Evolutionary conservation across 192 early-diverging fungal genomes (phyloP), one percentile per base, ranked within the genome.

Genomic region (Rhizophagus prolifer): DNA sequence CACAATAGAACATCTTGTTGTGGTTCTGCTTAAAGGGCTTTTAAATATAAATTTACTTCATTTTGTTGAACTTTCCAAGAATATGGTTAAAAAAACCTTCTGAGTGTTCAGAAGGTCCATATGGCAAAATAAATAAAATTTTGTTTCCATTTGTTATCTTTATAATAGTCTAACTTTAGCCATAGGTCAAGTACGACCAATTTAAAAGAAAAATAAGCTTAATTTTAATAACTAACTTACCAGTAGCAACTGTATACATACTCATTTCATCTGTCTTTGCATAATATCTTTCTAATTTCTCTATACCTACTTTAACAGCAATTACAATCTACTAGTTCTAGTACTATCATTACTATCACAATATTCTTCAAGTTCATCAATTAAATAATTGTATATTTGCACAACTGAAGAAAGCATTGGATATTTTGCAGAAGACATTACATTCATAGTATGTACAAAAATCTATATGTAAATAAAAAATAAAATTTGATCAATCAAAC

Each of bases 31-130:
- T 21, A 14, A 25, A 25, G 9, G 3, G 34, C 41, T 47, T 70
- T 46, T 70, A 70, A 23, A 70, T 70, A 70, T 25, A 70, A 70
- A 9, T 70, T 25, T 7, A 70, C 34, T 70, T 70, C 25, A 47
- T 46, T 70, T 47, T 70, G 21, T 7, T 70, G 38, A 23, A 5
- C 50, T 46, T 46, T 26, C 67, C 41, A 70, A 46, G 50, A 70
- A 70, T 70, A 70, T 70, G 41, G 50, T 70, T 36, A 25, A 70
- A 70, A 70, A 46, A 47, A 12, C 21, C 21, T 30, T 70, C 14
- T 30, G 16, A 25, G 14, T 23, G 1, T 14, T 36, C 25, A 14
- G 9, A 3, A 1, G 44, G 21, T 47, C 19, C n/a, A n/a, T n/a
- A n/a, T n/a, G n/a, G n/a, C n/a, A n/a, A n/a, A n/a, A n/a, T n/a